Evolutionary conservation across 2,329 filamentous ascomycete species (phyloP).

Genomic region (Fusarium anguioides): DNA sequence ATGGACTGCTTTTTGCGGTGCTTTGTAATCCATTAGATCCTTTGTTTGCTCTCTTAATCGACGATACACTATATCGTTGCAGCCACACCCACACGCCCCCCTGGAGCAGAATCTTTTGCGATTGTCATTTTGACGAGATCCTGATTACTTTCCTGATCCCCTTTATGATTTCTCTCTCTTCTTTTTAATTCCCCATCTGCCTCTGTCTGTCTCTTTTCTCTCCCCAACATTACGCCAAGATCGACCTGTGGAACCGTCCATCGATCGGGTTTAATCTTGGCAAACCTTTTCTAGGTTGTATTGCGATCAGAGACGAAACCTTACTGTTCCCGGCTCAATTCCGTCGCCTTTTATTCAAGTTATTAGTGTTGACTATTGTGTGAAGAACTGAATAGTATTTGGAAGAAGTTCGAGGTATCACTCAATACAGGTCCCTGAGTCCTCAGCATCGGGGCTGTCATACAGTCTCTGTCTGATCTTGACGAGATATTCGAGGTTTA

Average conservation of each 20-base stretch:
- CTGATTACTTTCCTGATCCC: slow-evolving; percentile 15
- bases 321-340: slow-evolving; percentile 24
- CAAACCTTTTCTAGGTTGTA: slow-evolving; percentile 15
- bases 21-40: slow-evolving; percentile 38
- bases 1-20: slow-evolving; percentile 6
- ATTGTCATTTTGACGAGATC: slow-evolving; percentile 26
- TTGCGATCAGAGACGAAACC: slow-evolving; percentile 7
- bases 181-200: slow-evolving; percentile 10
- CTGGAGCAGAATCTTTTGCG: slow-evolving; percentile 10
- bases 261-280: slow-evolving; percentile 13
- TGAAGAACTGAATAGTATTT: neutral
- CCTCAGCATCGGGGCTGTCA: neutral
- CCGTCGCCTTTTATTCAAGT: slow-evolving; percentile 1
- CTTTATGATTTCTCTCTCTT: slow-evolving; percentile 9
- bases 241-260: slow-evolving; percentile 3
- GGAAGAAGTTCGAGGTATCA: neutral
- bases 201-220: neutral
- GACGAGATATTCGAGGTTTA: slow-evolving; percentile 5
- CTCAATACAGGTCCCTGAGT: neutral
- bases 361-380: neutral
- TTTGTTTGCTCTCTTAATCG: slow-evolving; percentile 7
- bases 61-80: slow-evolving; percentile 20
- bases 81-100: slow-evolving; percentile 21
- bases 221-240: slow-evolving; percentile 9
- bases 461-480: neutral